Conservation (phyloP, 2,329 filamentous ascomycete species). For the Mycocentrospora acerina region DNA sequence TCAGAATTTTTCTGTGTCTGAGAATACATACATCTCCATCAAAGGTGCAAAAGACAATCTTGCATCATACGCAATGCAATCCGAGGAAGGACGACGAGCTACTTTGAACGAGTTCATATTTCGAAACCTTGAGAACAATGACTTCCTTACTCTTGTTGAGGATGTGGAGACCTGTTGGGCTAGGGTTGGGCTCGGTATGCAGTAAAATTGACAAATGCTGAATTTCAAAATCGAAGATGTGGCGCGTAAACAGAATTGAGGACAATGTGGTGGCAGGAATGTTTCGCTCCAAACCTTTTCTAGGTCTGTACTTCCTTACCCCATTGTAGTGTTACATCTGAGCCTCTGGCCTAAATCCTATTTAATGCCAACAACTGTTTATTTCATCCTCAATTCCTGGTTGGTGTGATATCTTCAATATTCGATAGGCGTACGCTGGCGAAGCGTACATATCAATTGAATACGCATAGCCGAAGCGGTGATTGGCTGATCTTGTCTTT, state of each 20-base stretch:
- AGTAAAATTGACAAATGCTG: background rate
- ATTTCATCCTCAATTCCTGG: too few species aligned
- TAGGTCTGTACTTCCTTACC: too few species aligned
- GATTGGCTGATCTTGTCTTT: too few species aligned
- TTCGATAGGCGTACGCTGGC: too few species aligned
- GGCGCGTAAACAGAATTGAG: background rate
- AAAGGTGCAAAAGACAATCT: constrained; percentile 12
- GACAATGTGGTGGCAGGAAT: constrained; percentile 5
- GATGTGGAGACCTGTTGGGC: constrained; percentile 54
- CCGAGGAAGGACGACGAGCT: constrained; percentile 43
- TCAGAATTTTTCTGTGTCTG: background rate
- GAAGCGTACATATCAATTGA: too few species aligned
- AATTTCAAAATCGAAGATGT: background rate
- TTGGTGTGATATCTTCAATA: too few species aligned
- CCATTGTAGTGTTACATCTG: too few species aligned
- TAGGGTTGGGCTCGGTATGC: constrained; percentile 21
- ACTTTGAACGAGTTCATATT: constrained; percentile 54
- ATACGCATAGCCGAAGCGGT: too few species aligned
- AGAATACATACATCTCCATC: background rate
- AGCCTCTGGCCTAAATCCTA: too few species aligned
- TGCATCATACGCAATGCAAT: constrained; percentile 41
- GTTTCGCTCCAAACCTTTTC: background rate
- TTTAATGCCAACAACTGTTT: too few species aligned
- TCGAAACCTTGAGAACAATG: constrained; percentile 50
- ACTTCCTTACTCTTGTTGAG: constrained; percentile 54